phyloP scores from a whole-genome alignment of 352 stramenopile genomes.

The Phytopythium mirpurense region DNA sequence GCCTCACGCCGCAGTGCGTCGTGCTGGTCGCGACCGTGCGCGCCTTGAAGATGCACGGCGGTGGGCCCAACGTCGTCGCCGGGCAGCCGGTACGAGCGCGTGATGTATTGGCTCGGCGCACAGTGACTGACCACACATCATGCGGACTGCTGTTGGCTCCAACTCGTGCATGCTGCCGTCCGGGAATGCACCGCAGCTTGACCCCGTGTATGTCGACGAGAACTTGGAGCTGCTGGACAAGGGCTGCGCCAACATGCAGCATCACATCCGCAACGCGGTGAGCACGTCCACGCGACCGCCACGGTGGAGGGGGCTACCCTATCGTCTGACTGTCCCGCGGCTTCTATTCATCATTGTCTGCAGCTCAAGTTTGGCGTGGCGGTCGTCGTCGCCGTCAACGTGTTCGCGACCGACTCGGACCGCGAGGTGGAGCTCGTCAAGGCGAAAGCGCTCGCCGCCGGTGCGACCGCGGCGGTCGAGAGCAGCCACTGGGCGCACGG shows the following conservation, averaged over 20 bases:
- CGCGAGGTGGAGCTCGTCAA: slow-evolving; percentile 94
- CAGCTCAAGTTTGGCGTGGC: slow-evolving; percentile 91
- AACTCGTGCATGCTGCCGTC: too few relatives aligned
- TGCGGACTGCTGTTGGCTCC: not conserved
- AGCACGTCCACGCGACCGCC: slow-evolving; percentile 17
- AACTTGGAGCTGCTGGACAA: slow-evolving; percentile 92
- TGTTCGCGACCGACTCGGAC: slow-evolving; percentile 60
- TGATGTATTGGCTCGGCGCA: too few relatives aligned
- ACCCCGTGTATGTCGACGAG: slow-evolving; percentile 93
- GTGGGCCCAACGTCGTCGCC: slow-evolving; percentile 92
- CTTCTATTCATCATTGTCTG: not conserved
- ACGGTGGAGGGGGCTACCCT: too few relatives aligned
- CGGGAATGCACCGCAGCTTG: too few relatives aligned
- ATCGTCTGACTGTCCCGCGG: too few relatives aligned
- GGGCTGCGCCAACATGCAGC: slow-evolving; percentile 92
- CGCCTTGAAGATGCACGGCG: slow-evolving; percentile 98
- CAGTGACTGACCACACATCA: too few relatives aligned
- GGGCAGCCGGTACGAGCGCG: slow-evolving; percentile 80
- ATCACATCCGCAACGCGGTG: slow-evolving; percentile 96
- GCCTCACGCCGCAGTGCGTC: slow-evolving; percentile 94
- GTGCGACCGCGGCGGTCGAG: slow-evolving; percentile 94
- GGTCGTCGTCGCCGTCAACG: slow-evolving; percentile 94
- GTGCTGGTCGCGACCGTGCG: slow-evolving; percentile 98
- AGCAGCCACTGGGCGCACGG: slow-evolving; percentile 85
- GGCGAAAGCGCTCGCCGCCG: slow-evolving; percentile 85